Conservation (phyloP, 345 rosid genomes). For the Gossypium stocksii region DNA sequence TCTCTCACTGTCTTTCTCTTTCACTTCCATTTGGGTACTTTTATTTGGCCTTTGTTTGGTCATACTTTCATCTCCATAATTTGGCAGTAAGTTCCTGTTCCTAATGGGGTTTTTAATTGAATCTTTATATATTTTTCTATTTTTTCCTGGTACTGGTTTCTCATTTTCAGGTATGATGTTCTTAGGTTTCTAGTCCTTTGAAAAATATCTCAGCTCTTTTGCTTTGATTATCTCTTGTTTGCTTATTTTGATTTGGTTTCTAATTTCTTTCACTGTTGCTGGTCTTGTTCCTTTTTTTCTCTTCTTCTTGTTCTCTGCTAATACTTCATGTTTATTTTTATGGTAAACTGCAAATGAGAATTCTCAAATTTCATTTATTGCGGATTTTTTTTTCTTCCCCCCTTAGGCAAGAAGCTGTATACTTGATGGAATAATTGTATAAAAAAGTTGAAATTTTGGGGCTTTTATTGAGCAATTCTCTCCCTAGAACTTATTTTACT, state of each 20-base stretch:
- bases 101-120: slow-evolving; percentile 3
- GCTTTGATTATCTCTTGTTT: background rate
- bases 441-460: slow-evolving; percentile 5
- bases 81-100: slow-evolving; percentile 25
- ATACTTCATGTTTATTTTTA: background rate
- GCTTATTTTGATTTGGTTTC: background rate
- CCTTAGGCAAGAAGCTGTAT: background rate
- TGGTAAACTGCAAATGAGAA: background rate
- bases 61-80: slow-evolving; percentile 28
- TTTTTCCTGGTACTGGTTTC: background rate
- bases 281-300: background rate
- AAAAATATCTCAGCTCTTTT: slow-evolving; percentile 1
- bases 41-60: slow-evolving; percentile 26
- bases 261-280: background rate
- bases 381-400: too few species aligned
- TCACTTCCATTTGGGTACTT: slow-evolving; percentile 17
- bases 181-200: background rate
- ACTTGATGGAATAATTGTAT: background rate
- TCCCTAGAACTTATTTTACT: background rate
- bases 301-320: background rate
- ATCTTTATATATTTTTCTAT: background rate
- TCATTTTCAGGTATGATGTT: slow-evolving; percentile 6
- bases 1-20: slow-evolving; percentile 6
- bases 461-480: background rate
- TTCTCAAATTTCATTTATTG: background rate